Evolutionary conservation across 306 rosid genomes (phyloP), one percentile per base, ranked within the genome.

Genomic region (Cucurbita pepo): DNA sequence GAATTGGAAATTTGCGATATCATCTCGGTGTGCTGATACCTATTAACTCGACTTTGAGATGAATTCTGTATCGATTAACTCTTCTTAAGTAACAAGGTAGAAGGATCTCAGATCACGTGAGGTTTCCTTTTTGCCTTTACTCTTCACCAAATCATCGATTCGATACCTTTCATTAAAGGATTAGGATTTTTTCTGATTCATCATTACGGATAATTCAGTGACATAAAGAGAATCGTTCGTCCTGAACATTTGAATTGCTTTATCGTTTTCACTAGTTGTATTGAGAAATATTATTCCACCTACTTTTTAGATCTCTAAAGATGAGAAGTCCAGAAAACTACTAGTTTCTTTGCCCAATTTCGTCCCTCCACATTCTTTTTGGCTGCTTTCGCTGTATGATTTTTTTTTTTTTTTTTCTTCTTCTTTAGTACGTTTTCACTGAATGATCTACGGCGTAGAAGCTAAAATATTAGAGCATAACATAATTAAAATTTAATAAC

Each of bases 351-450:
- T 2, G 13, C 47, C 74, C 57, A 69, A 50, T 30, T 50, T 50
- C 45, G 8, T 48, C 11, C 55, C 16, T 67, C 11, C 55, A 25
- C 45, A 6, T 48, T 69, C 57, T 48, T 50, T 50, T 69, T 14
- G 58, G 74, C 45, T 50, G 74, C 74, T 69, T 50, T 51, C 74
- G 51, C 59, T 69, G 59, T 69, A 37, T 69, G 74, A 69, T 50
- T 16, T 56, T 19, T 0, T 53, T 16, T 53, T 53, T 5, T 16
- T 16, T 6, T 50, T 13, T 16, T 6, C 14, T 13, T 13, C 4
- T 52, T 52, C 2, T 52, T 16, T 5, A 52, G 56, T 52, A 52
- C 56, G n/a, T 52, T 69, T 50, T 50, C 74, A 69, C 59, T 65
- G 71, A 47, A 11, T 69, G 74, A 69, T 69, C 69, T 50, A 51